Conservation (phyloP, 2,329 filamentous ascomycete species). For the Apiospora phragmitis region DNA sequence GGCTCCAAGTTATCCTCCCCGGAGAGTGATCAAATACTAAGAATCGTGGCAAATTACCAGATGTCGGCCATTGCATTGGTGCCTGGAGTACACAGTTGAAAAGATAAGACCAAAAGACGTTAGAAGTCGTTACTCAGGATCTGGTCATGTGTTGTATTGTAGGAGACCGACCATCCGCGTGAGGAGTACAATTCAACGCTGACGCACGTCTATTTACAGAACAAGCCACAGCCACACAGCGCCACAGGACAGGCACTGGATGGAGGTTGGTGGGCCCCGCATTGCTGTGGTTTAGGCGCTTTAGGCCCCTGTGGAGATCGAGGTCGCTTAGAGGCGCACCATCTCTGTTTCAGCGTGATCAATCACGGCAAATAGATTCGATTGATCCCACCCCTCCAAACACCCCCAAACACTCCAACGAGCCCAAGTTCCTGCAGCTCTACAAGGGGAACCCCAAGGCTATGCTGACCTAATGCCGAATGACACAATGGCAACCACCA, state of each 20-base stretch:
- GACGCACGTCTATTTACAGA: too few species aligned
- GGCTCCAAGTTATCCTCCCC: too few species aligned
- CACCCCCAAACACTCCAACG: neutral
- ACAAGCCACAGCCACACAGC: slow-evolving; percentile 2
- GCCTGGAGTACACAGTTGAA: too few species aligned
- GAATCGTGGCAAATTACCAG: too few species aligned
- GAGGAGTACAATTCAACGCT: too few species aligned
- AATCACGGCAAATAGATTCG: neutral
- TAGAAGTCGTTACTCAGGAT: too few species aligned
- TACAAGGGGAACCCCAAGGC: neutral
- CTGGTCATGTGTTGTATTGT: too few species aligned
- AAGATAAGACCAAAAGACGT: too few species aligned
- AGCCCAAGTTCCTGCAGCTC: neutral
- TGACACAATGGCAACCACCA: neutral
- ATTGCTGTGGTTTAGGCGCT: neutral
- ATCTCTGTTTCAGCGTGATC: slow-evolving; percentile 2
- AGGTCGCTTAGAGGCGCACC: neutral
- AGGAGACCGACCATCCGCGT: too few species aligned
- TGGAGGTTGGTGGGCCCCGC: neutral
- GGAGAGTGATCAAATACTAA: too few species aligned
- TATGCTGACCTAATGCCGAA: neutral
- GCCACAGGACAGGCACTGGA: neutral
- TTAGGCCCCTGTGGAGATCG: neutral
- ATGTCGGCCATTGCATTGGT: too few species aligned
- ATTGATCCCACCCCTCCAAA: neutral